phyloP scores from a whole-genome alignment of 371 early-diverging fungal genomes.

The Cokeromyces recurvatus region DNA sequence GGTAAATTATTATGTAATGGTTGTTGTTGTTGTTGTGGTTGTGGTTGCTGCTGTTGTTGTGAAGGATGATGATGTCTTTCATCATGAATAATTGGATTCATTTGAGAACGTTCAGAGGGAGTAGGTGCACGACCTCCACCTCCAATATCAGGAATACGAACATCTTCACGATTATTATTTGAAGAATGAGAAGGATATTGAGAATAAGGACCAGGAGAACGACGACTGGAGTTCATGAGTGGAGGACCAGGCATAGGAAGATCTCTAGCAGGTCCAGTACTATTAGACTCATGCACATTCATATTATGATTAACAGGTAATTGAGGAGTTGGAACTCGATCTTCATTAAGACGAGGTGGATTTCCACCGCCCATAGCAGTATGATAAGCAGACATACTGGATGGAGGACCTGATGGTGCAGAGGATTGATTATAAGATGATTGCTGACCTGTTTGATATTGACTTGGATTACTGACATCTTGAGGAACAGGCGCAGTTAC shows the following conservation, averaged over 20 bases:
- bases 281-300: constrained; percentile 18
- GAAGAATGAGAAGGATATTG: constrained; percentile 1
- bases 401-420: constrained; percentile 29
- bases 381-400: constrained; percentile 37
- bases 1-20: constrained; percentile 15
- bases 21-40: constrained; percentile 4
- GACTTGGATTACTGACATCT: constrained; percentile 57
- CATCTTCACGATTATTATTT: constrained; percentile 23
- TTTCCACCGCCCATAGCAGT: constrained; percentile 5
- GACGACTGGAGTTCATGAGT: constrained; percentile 13
- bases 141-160: constrained; percentile 46
- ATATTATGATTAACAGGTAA: constrained; percentile 11
- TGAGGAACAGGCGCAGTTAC: constrained; percentile 57
- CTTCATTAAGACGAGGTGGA: constrained; percentile 14
- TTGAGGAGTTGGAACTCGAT: constrained; percentile 26
- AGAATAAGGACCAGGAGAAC: constrained; percentile 32
- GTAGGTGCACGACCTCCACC: constrained; percentile 42
- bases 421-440: constrained; percentile 21
- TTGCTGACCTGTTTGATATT: constrained; percentile 34
- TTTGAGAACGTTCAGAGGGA: constrained; percentile 49
- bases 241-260: constrained; percentile 37
- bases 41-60: constrained; percentile 9
- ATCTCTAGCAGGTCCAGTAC: constrained; percentile 34
- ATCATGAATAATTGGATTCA: constrained; percentile 44
- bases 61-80: constrained; percentile 21